Evolutionary conservation across 2,329 filamentous ascomycete species (phyloP).

Genomic region (Cadophora gregata): DNA sequence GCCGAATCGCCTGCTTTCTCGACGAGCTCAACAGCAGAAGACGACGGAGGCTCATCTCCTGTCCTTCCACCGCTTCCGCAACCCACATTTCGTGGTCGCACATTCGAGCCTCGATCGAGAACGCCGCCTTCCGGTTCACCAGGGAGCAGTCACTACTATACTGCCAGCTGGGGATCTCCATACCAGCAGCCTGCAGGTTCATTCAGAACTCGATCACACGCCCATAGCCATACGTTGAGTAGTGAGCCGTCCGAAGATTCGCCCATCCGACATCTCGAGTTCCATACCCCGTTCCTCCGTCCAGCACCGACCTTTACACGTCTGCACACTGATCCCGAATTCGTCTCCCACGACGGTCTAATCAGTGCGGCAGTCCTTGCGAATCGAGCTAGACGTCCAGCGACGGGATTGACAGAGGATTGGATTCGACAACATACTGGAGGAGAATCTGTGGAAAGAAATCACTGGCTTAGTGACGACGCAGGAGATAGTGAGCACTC

Average conservation of each 20-base stretch:
- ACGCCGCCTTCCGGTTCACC: slow-evolving; percentile 51
- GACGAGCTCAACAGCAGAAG: slow-evolving; percentile 65
- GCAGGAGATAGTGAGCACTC: slow-evolving; percentile 75
- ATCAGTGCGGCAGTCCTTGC: slow-evolving; percentile 63
- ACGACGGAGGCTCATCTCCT: slow-evolving; percentile 59
- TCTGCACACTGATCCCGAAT: slow-evolving; percentile 48
- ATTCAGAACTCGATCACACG: slow-evolving; percentile 39
- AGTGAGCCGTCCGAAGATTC: slow-evolving; percentile 66
- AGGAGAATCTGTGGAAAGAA: slow-evolving; percentile 71
- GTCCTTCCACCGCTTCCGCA: slow-evolving; percentile 63
- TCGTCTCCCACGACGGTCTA: slow-evolving; percentile 44
- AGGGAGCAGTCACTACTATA: slow-evolving; percentile 58
- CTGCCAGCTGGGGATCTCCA: slow-evolving; percentile 90
- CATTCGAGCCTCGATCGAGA: slow-evolving; percentile 54
- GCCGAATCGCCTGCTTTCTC: slow-evolving; percentile 66
- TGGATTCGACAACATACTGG: slow-evolving; percentile 86
- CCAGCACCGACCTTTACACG: slow-evolving; percentile 53
- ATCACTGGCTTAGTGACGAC: slow-evolving; percentile 85
- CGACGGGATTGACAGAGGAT: slow-evolving; percentile 75
- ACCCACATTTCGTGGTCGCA: slow-evolving; percentile 62
- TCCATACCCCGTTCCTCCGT: slow-evolving; percentile 67
- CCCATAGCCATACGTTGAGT: slow-evolving; percentile 57
- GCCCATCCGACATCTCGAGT: slow-evolving; percentile 65
- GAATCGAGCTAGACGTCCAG: slow-evolving; percentile 64
- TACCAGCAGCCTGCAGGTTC: slow-evolving; percentile 71